phyloP scores from a whole-genome alignment of 805 yeast genomes.

The Saturnispora galanensis region DNA sequence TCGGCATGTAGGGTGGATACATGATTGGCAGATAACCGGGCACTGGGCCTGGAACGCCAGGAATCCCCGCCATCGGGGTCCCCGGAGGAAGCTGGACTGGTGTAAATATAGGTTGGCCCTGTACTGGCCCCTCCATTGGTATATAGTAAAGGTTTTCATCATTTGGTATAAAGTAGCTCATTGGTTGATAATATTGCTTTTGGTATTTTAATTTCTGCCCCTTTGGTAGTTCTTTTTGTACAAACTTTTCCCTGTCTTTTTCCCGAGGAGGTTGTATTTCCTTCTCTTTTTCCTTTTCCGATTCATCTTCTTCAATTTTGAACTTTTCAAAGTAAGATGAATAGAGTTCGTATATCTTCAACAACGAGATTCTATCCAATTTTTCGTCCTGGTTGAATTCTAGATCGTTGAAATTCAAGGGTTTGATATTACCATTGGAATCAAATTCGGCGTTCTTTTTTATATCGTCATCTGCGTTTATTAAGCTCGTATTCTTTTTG shows the following conservation, averaged over 20 bases:
- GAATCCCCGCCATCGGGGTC: too few species aligned
- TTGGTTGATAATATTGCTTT: background rate
- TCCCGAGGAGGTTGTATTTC: too few species aligned
- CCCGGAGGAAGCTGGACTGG: too few species aligned
- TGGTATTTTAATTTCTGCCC: constrained; percentile 9
- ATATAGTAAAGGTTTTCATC: background rate
- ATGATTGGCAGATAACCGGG: background rate
- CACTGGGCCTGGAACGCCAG: too few species aligned
- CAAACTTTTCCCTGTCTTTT: background rate
- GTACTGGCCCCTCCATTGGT: background rate
- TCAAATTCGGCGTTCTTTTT: constrained; percentile 25
- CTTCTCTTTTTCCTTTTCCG: constrained; percentile 6
- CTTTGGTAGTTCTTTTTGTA: background rate
- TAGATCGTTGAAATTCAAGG: constrained; percentile 23
- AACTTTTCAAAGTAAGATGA: constrained; percentile 1
- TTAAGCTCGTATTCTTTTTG: constrained; percentile 28
- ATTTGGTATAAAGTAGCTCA: too few species aligned
- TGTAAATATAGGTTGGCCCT: too few species aligned
- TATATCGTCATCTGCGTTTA: constrained; percentile 27
- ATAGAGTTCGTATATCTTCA: constrained; percentile 20
- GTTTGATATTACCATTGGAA: constrained; percentile 25
- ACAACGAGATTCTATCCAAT: constrained; percentile 23
- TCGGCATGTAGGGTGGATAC: constrained; percentile 1
- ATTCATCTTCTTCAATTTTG: background rate
- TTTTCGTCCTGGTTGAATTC: constrained; percentile 26